Evolutionary conservation across 208 protist species (phyloP), one percentile per base, ranked within the genome.

Genomic region (Jaenimonas drosophilae): DNA sequence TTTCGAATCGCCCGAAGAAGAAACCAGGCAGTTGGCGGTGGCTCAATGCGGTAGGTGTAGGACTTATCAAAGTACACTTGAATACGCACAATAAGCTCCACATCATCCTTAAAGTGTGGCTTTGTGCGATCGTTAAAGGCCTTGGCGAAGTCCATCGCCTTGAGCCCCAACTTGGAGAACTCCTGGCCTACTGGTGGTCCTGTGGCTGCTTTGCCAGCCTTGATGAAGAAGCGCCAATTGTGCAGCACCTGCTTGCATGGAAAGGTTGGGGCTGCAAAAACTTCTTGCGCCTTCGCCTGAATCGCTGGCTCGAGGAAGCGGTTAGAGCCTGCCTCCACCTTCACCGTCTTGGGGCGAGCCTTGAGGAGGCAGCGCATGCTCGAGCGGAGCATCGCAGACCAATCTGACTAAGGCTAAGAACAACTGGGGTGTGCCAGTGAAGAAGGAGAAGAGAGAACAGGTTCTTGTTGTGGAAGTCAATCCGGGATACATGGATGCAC

Each of bases 1-100:
- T 83, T 89, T 38, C 76, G 74, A 26, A 85, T 50, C 23, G 77
- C 67, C 1, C 81, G 77, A 23, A 88, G 38, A 26, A 94, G 54
- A 32, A 91, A 88, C 82, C 82, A 94, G 51, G 79, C 70, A 28
- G 82, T 91, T 17, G 86, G 78, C 27, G 82, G 86, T 12, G 86
- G 86, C 67, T 91, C 81, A 47, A 91, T 83, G 27, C 67, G 59
- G 55, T 81, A 94, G 27, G 59, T 39, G 59, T 91, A 94, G 9
- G 86, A 86, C 51, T 94, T 94, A 56, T 94, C 86, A 69, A 91
- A 88, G 71, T 89, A 91, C 16, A 94, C 80, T 52, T 94, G 83
- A 41, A 94, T 85, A 48, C 83, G 82, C 38, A 91, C 78, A 28
- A 91, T 80, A 12, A 94, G 67, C 19, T 94, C 86, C 26, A 89